A percentile compares a stretch with the other conserved stretches of the same genome.
These are phyloP conservation scores for Penicillium thymicola DNA, from an alignment of 2,329 filamentous ascomycete species.

Conservation along the genomic window DNA sequence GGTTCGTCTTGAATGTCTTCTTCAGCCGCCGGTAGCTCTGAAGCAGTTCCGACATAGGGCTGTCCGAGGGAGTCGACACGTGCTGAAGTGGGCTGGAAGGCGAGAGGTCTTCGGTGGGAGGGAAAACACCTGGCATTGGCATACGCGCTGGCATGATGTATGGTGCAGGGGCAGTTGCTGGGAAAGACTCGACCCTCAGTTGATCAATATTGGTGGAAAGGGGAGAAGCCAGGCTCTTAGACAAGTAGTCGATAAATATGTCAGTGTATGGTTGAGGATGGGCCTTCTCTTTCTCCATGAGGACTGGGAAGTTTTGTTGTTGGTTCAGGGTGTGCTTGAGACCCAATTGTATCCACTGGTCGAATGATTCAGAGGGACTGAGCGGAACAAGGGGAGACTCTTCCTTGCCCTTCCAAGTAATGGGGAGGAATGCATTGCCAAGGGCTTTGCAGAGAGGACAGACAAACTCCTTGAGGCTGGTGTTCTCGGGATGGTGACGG, in stretches of 20 bases:
- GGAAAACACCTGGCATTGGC: constrained; percentile 41
- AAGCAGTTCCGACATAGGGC: constrained; percentile 48
- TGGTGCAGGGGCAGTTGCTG: constrained; percentile 24
- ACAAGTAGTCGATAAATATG: constrained; percentile 52
- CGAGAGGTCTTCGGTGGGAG: constrained; percentile 32
- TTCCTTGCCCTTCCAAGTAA: constrained; percentile 91
- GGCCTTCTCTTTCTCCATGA: constrained; percentile 36
- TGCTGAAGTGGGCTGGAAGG: constrained; percentile 34
- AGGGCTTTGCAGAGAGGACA: constrained; percentile 96
- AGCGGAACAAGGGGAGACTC: constrained; percentile 77
- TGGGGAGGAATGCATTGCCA: constrained; percentile 89
- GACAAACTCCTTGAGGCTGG: constrained; percentile 80
- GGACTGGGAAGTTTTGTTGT: constrained; percentile 47
- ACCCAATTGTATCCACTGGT: constrained; percentile 64
- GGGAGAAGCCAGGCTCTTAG: constrained; percentile 49
- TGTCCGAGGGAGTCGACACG: constrained; percentile 28
- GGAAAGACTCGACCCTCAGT: constrained; percentile 26
- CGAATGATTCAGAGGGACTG: constrained; percentile 58
- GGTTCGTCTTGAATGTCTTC: constrained; percentile 53
- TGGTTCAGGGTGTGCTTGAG: constrained; percentile 50
- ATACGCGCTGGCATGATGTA: constrained; percentile 30
- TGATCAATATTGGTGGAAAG: constrained; percentile 44
- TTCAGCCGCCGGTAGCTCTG: constrained; percentile 56
- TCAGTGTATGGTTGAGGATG: constrained; percentile 43
- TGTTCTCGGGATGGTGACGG: constrained; percentile 82